Conservation (phyloP, 2,329 filamentous ascomycete species). For the Beauveria scarabaeidicola region DNA sequence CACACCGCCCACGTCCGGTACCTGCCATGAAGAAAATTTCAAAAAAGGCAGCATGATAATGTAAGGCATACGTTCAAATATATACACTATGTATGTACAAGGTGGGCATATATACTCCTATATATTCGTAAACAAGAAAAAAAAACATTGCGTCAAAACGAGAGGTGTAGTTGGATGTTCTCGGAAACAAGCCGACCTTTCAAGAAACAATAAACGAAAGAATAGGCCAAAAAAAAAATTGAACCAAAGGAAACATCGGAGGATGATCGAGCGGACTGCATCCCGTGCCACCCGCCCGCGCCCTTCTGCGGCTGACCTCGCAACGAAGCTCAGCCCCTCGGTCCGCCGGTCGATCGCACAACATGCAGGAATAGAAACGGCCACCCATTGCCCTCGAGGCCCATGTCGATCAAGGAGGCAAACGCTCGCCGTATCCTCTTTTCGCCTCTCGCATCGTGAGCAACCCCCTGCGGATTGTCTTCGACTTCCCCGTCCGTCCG, state of each 20-base stretch:
- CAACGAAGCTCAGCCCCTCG: neutral
- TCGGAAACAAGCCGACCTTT: neutral
- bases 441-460: neutral
- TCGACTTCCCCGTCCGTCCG: neutral
- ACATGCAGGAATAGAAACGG: too few relatives aligned
- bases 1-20: neutral
- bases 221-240: neutral
- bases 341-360: neutral
- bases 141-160: neutral
- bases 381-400: too few relatives aligned
- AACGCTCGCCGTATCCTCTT: too few relatives aligned
- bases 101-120: neutral
- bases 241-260: neutral
- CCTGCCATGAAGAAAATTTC: neutral
- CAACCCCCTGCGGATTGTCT: neutral
- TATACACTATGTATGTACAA: conserved; percentile 6
- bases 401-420: too few relatives aligned
- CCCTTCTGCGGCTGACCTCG: neutral
- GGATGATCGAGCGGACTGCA: neutral
- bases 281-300: neutral
- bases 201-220: neutral
- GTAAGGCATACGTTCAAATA: neutral
- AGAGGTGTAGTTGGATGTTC: too few relatives aligned
- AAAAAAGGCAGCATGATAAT: neutral
- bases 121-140: neutral